phyloP scores from a whole-genome alignment of 2,329 filamentous ascomycete genomes.

The Fusarium guadeloupense region DNA sequence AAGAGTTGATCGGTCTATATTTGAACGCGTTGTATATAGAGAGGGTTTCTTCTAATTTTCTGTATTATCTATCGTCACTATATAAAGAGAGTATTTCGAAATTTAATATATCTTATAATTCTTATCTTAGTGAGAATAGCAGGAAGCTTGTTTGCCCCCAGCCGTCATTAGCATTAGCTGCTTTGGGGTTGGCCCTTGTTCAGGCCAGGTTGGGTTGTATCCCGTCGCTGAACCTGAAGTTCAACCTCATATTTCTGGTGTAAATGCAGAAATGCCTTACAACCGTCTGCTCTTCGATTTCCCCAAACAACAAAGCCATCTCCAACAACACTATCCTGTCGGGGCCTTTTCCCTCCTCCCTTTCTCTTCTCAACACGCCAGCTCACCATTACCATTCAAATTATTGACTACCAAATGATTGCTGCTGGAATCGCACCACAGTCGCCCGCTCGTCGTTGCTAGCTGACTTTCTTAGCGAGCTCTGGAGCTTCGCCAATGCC shows the following conservation, averaged over 20 bases:
- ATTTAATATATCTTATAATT: no score
- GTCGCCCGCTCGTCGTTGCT: neutral
- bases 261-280: slow-evolving; percentile 46
- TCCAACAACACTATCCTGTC: slow-evolving; percentile 26
- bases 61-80: no score
- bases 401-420: slow-evolving; percentile 6
- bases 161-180: slow-evolving; percentile 38
- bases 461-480: slow-evolving; percentile 1
- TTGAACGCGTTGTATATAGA: no score
- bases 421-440: neutral
- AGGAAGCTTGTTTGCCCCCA: no score
- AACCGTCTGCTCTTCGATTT: neutral
- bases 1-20: no score
- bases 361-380: slow-evolving; percentile 1
- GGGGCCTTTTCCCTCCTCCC: slow-evolving; percentile 20
- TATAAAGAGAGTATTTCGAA: no score
- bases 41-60: no score
- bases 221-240: slow-evolving; percentile 29
- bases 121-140: no score
- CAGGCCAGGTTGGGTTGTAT: slow-evolving; percentile 16
- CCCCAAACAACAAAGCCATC: slow-evolving; percentile 29
- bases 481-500: slow-evolving; percentile 24
- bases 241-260: slow-evolving; percentile 46
- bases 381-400: neutral
- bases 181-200: slow-evolving; percentile 38